These are phyloP conservation scores for Kickxella alabastrina DNA, from an alignment of 192 early-diverging fungal species.

Conservation along the genomic window DNA sequence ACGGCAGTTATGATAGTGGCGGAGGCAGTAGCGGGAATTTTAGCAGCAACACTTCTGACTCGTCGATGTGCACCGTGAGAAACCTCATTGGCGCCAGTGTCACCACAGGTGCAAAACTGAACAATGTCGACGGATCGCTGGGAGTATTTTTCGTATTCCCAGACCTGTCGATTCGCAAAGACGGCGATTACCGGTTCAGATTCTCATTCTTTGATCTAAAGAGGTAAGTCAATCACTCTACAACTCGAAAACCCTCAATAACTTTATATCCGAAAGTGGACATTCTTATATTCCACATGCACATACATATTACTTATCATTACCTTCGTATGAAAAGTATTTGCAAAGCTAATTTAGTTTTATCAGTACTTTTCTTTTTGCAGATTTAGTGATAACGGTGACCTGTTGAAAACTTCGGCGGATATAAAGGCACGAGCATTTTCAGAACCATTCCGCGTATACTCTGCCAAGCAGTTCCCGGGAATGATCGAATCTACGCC, in stretches of 20 bases:
- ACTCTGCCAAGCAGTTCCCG: constrained; percentile 73
- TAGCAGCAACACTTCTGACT: neutral
- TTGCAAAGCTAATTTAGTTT: no score
- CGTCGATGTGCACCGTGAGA: constrained; percentile 18
- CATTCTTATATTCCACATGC: neutral
- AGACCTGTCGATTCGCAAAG: constrained; percentile 70
- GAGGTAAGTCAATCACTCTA: constrained; percentile 12
- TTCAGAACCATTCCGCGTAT: constrained; percentile 64
- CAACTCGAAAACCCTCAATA: no score
- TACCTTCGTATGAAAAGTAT: no score
- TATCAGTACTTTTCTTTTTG: neutral
- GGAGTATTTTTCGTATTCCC: constrained; percentile 80
- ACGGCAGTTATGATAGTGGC: constrained; percentile 5
- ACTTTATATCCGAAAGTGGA: no score
- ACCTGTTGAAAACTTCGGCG: constrained; percentile 51
- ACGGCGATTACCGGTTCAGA: constrained; percentile 62
- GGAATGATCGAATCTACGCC: constrained; percentile 74
- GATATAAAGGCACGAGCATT: constrained; percentile 56
- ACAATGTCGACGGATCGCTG: constrained; percentile 53
- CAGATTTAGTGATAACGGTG: constrained; percentile 22
- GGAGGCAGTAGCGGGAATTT: constrained; percentile 1
- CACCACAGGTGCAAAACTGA: constrained; percentile 59
- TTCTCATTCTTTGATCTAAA: constrained; percentile 66
- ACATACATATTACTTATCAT: neutral
- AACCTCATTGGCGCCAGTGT: constrained; percentile 66